Percentiles rank a stretch among this genome's conserved stretches.
Evolutionary conservation across 768 basidiomycete genomes (phyloP).

Genomic region (Tylopilus sp.): DNA sequence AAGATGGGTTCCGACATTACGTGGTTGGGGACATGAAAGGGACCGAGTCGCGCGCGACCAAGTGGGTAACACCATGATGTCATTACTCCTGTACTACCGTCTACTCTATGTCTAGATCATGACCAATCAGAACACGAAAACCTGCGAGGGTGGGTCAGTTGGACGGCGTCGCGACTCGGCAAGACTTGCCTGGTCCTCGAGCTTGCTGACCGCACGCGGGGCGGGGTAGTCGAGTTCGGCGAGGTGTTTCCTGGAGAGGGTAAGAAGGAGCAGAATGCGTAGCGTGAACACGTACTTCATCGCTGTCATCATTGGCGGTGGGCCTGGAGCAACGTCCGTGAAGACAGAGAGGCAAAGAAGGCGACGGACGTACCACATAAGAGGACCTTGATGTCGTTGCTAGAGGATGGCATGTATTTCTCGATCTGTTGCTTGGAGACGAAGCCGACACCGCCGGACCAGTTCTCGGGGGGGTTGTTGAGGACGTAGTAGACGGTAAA

Average conservation of each 20-base stretch:
- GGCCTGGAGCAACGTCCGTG: slow-evolving; percentile 38
- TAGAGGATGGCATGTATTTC: slow-evolving; percentile 65
- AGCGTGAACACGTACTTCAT: slow-evolving; percentile 60
- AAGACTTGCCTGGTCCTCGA: slow-evolving; percentile 70
- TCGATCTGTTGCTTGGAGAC: slow-evolving; percentile 91
- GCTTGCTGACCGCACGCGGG: slow-evolving; percentile 89
- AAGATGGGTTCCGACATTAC: slow-evolving; percentile 26
- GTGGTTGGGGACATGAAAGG: no score
- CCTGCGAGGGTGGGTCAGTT: slow-evolving; percentile 27
- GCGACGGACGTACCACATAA: slow-evolving; percentile 69
- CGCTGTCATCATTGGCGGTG: slow-evolving; percentile 73
- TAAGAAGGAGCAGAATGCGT: neutral
- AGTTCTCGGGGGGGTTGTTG: slow-evolving; percentile 87
- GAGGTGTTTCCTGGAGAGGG: slow-evolving; percentile 69
- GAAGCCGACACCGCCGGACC: slow-evolving; percentile 90
- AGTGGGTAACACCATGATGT: no score
- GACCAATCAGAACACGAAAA: slow-evolving; percentile 38
- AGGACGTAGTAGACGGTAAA: slow-evolving; percentile 90
- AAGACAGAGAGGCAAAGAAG: slow-evolving; percentile 5
- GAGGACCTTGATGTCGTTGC: slow-evolving; percentile 74
- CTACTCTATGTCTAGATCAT: slow-evolving; percentile 1
- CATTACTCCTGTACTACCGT: no score
- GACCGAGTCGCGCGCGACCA: no score
- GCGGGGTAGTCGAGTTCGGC: slow-evolving; percentile 83
- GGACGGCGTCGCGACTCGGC: no score